These are phyloP conservation scores for Trypethelium eluteriae DNA, from an alignment of 495 filamentous ascomycete genomes.

Conservation along the genomic window DNA sequence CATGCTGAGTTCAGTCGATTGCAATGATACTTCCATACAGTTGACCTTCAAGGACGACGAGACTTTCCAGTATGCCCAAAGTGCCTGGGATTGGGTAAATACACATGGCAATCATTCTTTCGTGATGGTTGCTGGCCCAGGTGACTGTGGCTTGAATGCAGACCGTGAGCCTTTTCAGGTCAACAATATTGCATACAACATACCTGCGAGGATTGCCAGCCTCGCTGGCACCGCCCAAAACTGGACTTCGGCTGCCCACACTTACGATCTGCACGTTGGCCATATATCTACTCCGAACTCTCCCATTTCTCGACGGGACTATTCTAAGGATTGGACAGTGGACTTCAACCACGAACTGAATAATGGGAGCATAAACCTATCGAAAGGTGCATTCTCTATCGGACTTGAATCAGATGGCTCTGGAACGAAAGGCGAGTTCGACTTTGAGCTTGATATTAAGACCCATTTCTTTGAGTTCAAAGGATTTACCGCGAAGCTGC, in stretches of 20 bases:
- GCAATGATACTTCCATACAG: slow-evolving; percentile 29
- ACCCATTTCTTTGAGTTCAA: slow-evolving; percentile 26
- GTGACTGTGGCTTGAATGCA: slow-evolving; percentile 36
- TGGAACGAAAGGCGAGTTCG: slow-evolving; percentile 33
- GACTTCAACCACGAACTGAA: slow-evolving; percentile 29
- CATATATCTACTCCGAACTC: slow-evolving; percentile 13
- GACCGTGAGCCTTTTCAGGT: slow-evolving; percentile 34
- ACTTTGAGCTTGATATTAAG: slow-evolving; percentile 34
- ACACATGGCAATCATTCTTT: slow-evolving; percentile 34
- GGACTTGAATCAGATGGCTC: slow-evolving; percentile 29
- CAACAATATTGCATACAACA: slow-evolving; percentile 32
- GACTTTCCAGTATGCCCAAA: slow-evolving; percentile 31
- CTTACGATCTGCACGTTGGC: slow-evolving; percentile 35
- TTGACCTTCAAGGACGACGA: slow-evolving; percentile 31
- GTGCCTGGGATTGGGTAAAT: slow-evolving; percentile 40
- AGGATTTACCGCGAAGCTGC: slow-evolving; percentile 26
- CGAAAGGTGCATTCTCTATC: slow-evolving; percentile 18
- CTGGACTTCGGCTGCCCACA: slow-evolving; percentile 33
- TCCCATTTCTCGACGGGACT: slow-evolving; percentile 23
- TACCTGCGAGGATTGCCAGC: slow-evolving; percentile 26
- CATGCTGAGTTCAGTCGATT: slow-evolving; percentile 31
- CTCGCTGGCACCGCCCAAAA: slow-evolving; percentile 26
- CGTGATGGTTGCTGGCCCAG: slow-evolving; percentile 36
- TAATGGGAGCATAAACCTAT: slow-evolving; percentile 23
- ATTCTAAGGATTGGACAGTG: slow-evolving; percentile 25